Percentiles rank a stretch among this genome's conserved stretches.
Evolutionary conservation across 345 rosid species (phyloP).

Genomic region (Luvunga scandens): DNA sequence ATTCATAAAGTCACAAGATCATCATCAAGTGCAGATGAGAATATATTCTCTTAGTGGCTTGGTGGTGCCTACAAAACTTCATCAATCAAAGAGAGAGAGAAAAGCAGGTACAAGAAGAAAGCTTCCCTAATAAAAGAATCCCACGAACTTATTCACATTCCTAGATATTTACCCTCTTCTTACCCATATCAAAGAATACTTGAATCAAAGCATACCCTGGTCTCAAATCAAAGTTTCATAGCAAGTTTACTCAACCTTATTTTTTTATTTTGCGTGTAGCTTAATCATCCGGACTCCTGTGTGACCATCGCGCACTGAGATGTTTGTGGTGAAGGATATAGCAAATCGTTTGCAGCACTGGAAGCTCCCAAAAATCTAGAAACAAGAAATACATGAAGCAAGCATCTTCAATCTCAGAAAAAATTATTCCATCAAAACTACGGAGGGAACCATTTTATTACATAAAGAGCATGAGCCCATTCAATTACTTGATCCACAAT

Average conservation of each 20-base stretch:
- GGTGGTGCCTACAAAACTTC: neutral
- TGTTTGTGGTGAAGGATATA: neutral
- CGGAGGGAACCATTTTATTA: neutral
- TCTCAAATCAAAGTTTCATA: neutral
- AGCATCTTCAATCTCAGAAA: slow-evolving; percentile 7
- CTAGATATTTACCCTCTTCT: neutral
- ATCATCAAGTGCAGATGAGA: neutral
- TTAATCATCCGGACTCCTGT: neutral
- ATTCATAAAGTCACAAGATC: neutral
- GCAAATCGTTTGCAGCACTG: neutral
- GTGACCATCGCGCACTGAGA: neutral
- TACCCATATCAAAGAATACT: neutral
- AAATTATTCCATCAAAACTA: neutral
- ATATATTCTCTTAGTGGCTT: neutral
- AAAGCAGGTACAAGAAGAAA: neutral
- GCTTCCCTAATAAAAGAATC: neutral
- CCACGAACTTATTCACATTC: neutral
- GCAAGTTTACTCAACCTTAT: neutral
- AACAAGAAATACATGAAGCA: neutral
- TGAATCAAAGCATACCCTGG: neutral
- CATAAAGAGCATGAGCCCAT: neutral
- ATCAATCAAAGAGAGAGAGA: neutral
- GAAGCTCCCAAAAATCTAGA: neutral
- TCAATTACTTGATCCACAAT: neutral
- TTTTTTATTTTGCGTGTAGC: neutral